Base-by-base conservation (phyloP, 495 filamentous ascomycete species). In the Penicillium flavigenum region DNA sequence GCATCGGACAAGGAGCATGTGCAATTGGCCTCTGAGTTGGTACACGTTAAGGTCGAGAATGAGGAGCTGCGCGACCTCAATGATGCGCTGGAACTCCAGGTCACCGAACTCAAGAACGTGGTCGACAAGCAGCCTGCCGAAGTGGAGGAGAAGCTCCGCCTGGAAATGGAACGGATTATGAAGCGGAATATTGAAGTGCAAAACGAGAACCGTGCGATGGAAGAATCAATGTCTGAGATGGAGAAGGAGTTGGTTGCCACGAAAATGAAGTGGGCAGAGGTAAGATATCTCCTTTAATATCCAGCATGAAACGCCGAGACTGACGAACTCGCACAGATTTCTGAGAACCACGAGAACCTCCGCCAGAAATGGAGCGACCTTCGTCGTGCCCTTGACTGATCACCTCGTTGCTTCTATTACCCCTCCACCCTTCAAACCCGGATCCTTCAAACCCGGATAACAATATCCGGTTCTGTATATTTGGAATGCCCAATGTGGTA, bases 261-360 rank as follows among this genome's bases (percentile, higher is more conserved):
- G 1, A 99, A 99, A 81, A 90, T 99, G 91, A 81, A 83, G 62
- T 89, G 89, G 76, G 94, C 94, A 29, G 90, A 96, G 87, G 94
- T 97, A 82, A 67, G 60, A 11, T 32, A 55, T 50, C 24, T 19
- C 5, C 36, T 20, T 32, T 41, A 26, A 31, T 26, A 1, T 24
- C 24, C 11, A 56, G n/a, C 56, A 29, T 29, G 41, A 22, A 12
- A 27, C 9, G 12, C 11, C n/a, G 4, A 22, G 46, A 57, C 51
- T 66, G 63, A 69, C 57, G 20, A 39, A 38, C 12, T 27, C 48
- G 63, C 43, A 60, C 58, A 71, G 70, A 53, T 72, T 24, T 69
- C 67, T 22, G 72, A 94, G 81, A 83, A 90, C 59, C 83, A 95
- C 66, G 91, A 96, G 65, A 81, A 84, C 12, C 80, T 93, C 24